Conservation (phyloP, 2,329 filamentous ascomycete genomes). For the Pseudogymnoascus sp. region DNA sequence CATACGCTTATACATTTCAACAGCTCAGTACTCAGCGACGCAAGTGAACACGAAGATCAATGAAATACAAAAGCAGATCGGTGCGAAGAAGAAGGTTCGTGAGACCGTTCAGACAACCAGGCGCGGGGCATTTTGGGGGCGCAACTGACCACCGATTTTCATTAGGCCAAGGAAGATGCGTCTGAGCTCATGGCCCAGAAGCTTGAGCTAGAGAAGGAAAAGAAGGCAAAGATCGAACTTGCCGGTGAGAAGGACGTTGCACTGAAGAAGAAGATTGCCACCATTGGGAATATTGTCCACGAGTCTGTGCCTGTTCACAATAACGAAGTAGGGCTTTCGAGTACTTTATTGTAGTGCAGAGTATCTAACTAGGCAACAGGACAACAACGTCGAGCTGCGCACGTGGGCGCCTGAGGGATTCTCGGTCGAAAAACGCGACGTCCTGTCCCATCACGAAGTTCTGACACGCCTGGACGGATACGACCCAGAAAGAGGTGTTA, state of each 20-base stretch:
- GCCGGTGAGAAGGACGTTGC: conserved; percentile 67
- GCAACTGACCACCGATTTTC: conserved; percentile 2
- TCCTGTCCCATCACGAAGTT: conserved; percentile 91
- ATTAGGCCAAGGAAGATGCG: conserved; percentile 74
- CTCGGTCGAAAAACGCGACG: conserved; percentile 63
- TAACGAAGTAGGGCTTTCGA: conserved; percentile 52
- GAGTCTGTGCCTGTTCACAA: conserved; percentile 74
- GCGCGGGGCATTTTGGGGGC: neutral
- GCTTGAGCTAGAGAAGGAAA: conserved; percentile 66
- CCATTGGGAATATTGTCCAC: conserved; percentile 87
- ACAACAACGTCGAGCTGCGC: conserved; percentile 70
- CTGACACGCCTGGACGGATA: conserved; percentile 82
- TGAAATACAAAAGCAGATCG: conserved; percentile 81
- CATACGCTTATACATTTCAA: conserved; percentile 11
- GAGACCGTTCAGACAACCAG: neutral
- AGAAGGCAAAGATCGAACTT: conserved; percentile 67
- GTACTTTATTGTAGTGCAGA: neutral
- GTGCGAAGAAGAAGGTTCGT: conserved; percentile 74
- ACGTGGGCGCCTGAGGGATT: conserved; percentile 75
- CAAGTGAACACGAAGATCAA: conserved; percentile 83
- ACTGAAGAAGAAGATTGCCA: conserved; percentile 70
- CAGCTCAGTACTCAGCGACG: conserved; percentile 66
- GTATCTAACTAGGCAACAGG: conserved; percentile 33
- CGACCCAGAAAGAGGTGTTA: conserved; percentile 85
- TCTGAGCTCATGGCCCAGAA: conserved; percentile 73